Conservation (phyloP, 345 rosid genomes). For the Aquilaria yunnanensis region DNA sequence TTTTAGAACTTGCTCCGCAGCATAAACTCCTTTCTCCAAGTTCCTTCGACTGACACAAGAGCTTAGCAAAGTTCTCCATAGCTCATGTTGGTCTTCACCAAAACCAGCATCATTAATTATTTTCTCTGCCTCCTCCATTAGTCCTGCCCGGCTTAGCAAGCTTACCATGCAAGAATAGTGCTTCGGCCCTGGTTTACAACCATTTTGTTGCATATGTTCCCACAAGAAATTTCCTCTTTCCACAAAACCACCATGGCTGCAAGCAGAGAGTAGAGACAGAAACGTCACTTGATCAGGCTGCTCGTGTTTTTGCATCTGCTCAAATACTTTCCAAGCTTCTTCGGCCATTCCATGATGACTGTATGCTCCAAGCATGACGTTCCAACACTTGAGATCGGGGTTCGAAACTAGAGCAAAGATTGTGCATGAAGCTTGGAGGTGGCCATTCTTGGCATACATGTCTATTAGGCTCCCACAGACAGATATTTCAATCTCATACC, state of each 20-base stretch:
- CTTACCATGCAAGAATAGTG: constrained; percentile 85
- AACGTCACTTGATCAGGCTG: constrained; percentile 68
- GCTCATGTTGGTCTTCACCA: constrained; percentile 31
- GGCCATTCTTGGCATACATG: constrained; percentile 81
- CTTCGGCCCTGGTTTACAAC: constrained; percentile 50
- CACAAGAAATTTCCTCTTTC: constrained; percentile 59
- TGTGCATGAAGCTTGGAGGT: constrained; percentile 41
- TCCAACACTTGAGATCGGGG: constrained; percentile 90
- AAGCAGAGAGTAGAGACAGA: constrained; percentile 68
- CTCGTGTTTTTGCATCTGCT: constrained; percentile 31
- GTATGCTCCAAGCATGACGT: constrained; percentile 73
- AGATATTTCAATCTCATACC: constrained; percentile 41
- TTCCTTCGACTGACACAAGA: constrained; percentile 50
- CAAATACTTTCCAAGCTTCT: constrained; percentile 44
- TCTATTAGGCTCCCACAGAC: constrained; percentile 69
- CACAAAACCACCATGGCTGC: constrained; percentile 63
- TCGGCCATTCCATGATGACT: constrained; percentile 72
- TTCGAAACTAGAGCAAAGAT: constrained; percentile 34
- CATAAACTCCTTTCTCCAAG: constrained; percentile 45
- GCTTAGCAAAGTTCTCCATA: constrained; percentile 84
- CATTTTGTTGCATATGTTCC: constrained; percentile 48
- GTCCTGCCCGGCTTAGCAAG: constrained; percentile 72
- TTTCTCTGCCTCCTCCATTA: constrained; percentile 52
- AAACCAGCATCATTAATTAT: constrained; percentile 30
- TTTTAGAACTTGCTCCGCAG: constrained; percentile 55